Evolutionary conservation across 108 stramenopile genomes (phyloP).

Genomic region (Discostella pseudostelligera): DNA sequence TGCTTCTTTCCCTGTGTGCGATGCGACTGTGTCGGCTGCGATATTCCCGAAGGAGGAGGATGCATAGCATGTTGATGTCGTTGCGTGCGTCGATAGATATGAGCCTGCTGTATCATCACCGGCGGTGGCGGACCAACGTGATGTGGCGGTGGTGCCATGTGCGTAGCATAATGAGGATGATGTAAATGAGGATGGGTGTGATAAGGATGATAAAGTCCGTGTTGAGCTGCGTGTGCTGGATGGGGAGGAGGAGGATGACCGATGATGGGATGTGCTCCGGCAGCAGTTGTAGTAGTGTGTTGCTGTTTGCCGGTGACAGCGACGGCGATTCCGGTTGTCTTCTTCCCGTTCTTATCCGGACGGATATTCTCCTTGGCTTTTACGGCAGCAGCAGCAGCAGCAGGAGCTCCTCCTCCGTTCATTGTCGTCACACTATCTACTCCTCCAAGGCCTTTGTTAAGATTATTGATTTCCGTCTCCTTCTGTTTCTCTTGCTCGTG

Average conservation of each 20-base stretch:
- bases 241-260: not conserved
- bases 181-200: slow-evolving; percentile 3
- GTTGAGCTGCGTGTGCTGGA: not conserved
- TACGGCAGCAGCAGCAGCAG: not conserved
- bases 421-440: not conserved
- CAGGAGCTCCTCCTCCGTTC: not conserved
- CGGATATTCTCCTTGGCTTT: slow-evolving; percentile 27
- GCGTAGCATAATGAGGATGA: not conserved
- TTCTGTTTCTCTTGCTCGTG: not conserved
- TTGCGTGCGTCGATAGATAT: too few species aligned
- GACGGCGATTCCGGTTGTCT: not conserved
- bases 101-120: not conserved
- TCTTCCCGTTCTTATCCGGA: slow-evolving; percentile 5
- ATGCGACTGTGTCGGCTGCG: too few species aligned
- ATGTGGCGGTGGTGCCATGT: not conserved
- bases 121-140: not conserved
- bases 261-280: not conserved
- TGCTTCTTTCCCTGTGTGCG: not conserved
- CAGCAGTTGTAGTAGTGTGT: not conserved
- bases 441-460: not conserved
- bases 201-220: slow-evolving; percentile 8
- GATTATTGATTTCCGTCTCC: not conserved
- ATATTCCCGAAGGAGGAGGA: not conserved
- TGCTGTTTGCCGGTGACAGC: not conserved
- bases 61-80: not conserved